These are phyloP conservation scores for Petunia axillaris DNA, from an alignment of 257 asterid species.

Conservation along the genomic window DNA sequence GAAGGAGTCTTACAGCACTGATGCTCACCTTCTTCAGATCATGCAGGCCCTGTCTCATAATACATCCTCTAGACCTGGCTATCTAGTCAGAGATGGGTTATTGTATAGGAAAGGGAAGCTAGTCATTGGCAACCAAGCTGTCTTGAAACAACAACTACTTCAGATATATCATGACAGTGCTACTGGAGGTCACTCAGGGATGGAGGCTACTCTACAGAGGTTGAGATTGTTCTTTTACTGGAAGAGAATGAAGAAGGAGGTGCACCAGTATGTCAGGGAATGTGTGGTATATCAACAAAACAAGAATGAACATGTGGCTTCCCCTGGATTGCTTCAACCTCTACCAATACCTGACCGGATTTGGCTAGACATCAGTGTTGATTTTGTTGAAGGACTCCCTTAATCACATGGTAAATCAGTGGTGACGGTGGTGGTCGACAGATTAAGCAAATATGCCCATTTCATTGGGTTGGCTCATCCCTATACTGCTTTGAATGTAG, in stretches of 20 bases:
- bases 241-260: not conserved
- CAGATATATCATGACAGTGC: too few relatives aligned
- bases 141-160: too few relatives aligned
- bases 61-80: too few relatives aligned
- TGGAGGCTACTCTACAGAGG: not conserved
- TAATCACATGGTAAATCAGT: not conserved
- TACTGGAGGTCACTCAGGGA: too few relatives aligned
- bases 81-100: too few relatives aligned
- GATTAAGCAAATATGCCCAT: slow-evolving; percentile 8
- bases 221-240: not conserved
- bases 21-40: too few relatives aligned
- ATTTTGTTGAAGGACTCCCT: slow-evolving; percentile 1
- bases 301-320: too few relatives aligned
- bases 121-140: too few relatives aligned
- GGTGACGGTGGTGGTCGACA: slow-evolving; percentile 19
- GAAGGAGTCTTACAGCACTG: too few relatives aligned
- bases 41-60: too few relatives aligned
- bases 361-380: not conserved
- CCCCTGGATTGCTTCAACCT: too few relatives aligned
- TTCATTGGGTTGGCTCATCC: not conserved
- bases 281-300: not conserved
- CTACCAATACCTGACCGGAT: not conserved
- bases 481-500: not conserved
- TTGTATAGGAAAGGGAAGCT: too few relatives aligned
- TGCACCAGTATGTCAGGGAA: not conserved